Evolutionary conservation across 805 yeast genomes (phyloP), one percentile per base, ranked within the genome.

Genomic region (Candida sphagnicola): DNA sequence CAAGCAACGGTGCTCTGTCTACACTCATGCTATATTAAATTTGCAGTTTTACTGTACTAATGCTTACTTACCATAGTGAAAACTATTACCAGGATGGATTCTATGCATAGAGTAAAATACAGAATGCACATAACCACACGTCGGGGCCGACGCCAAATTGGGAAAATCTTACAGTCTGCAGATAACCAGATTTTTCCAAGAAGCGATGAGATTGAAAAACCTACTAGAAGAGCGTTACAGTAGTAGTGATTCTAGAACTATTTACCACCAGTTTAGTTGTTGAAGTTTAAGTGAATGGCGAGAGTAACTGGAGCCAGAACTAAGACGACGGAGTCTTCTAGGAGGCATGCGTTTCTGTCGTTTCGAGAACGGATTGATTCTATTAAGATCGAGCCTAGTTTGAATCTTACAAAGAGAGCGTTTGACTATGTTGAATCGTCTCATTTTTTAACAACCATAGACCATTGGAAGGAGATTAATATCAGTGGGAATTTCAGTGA

Each of bases 381-480:
- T 14, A 77, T 91, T 42, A 82, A 82, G 52, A 88, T 93, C 39
- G 96, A 85, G 59, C 87, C 97, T 51, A 41, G 48, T 17, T 66
- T 74, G 42, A 74, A 74, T 37, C 59, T 81, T 28, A 63, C 68
- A 17, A 77, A 72, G 45, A 71, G 85, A 50, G 82, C 79, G 1
- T 82, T 78, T 51, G 85, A 84, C 52, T 77, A 80, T 45, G 85
- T 76, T 26, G 91, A 83, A 43, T 61, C 80, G 2, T 88, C 96
- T 1, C 90, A 85, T 59, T 86, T 90, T 49, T 61, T 83, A 19
- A 75, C 93, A 10, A 80, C 95, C 0, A 67, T 85, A 43, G 82
- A 83, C 34, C 88, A 86, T 49, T 91, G 98, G 96, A 75, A 70
- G 41, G 98, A 93, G 54, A 78, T 86, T 41, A 91, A 90, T 56